A percentile compares a stretch with the other conserved stretches of the same genome.
Conservation (phyloP, 257 asterid species). For the Thymus mandschuricus region DNA sequence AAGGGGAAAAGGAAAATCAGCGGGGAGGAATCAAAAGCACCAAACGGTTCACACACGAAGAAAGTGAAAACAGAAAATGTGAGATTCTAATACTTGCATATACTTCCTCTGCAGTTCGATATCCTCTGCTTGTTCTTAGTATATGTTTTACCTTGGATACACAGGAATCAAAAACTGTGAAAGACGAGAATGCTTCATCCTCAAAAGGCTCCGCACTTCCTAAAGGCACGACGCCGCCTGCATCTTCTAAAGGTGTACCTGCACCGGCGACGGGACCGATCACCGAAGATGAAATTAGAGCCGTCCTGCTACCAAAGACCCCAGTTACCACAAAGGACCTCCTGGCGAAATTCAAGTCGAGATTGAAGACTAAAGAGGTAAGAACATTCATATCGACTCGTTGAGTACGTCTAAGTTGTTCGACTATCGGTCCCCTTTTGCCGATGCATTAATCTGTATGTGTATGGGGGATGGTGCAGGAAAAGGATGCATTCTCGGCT, state of each 20-base stretch:
- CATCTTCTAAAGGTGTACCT: slow-evolving; percentile 56
- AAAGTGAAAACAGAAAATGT: slow-evolving; percentile 84
- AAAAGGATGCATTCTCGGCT: slow-evolving; percentile 85
- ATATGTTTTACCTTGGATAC: slow-evolving; percentile 23
- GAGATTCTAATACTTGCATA: slow-evolving; percentile 26
- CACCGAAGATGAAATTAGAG: slow-evolving; percentile 89
- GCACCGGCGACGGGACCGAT: slow-evolving; percentile 72
- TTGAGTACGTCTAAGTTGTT: not conserved
- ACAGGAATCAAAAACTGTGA: slow-evolving; percentile 73
- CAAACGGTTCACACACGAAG: slow-evolving; percentile 69
- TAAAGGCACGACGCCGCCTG: slow-evolving; percentile 54
- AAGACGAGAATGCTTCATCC: slow-evolving; percentile 56
- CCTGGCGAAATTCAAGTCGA: slow-evolving; percentile 82
- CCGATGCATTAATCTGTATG: too few species aligned
- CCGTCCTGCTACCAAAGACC: slow-evolving; percentile 62
- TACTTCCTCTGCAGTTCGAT: not conserved
- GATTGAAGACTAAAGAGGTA: slow-evolving; percentile 87
- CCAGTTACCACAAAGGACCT: slow-evolving; percentile 93
- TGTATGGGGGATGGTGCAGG: slow-evolving; percentile 46
- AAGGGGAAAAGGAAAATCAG: slow-evolving; percentile 78
- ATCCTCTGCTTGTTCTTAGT: too few species aligned
- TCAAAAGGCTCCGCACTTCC: slow-evolving; percentile 48
- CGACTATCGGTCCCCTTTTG: too few species aligned
- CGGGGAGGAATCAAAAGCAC: slow-evolving; percentile 71
- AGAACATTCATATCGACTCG: not conserved